Evolutionary conservation across 208 protist genomes (phyloP), one percentile per base, ranked within the genome.

Genomic region (Lotmaria passim): DNA sequence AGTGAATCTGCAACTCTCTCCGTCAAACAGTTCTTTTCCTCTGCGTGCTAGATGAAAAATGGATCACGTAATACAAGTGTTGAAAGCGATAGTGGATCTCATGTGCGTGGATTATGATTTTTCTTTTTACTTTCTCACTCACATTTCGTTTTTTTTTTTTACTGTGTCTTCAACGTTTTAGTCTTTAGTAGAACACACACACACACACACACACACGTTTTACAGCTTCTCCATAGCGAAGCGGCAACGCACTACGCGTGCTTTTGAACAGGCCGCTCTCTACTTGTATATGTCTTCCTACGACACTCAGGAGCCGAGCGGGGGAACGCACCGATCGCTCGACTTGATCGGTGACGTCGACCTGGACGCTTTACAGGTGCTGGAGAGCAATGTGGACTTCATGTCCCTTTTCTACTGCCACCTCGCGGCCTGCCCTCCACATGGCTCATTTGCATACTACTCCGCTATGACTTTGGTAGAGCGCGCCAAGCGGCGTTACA

Each of bases 351-450:
- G 50, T 36, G 75, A 73, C 8, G 74, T 24, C 11, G 70, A 67
- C 2, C 30, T 44, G 15, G 47, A 36, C 2, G 72, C 73, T 3
- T 39, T 87, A 8, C 60, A 59, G 1, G 43, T 78, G 1, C 23
- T 93, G 30, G 81, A 89, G 60, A 73, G 71, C 52, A 50, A 83
- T 62, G 75, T 77, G n/a, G 82, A 89, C 46, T 79, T 93, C 55
- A 91, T 93, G 85, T 66, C 71, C 6, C 78, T 91, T 43, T 84
- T 91, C 63, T 94, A 85, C 47, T 75, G 82, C 34, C 89, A 94
- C 78, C 68, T 94, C 48, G 66, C 81, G 12, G 74, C 58, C 15
- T 90, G 85, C 48, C 89, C 89, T 24, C 85, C 89, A 7, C 85
- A 86, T 46, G 89, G 89, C 3, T 85, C 89, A 0, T 94, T 94